phyloP scores from a whole-genome alignment of 2,329 filamentous ascomycete species.

The Corynespora cassiicola region DNA sequence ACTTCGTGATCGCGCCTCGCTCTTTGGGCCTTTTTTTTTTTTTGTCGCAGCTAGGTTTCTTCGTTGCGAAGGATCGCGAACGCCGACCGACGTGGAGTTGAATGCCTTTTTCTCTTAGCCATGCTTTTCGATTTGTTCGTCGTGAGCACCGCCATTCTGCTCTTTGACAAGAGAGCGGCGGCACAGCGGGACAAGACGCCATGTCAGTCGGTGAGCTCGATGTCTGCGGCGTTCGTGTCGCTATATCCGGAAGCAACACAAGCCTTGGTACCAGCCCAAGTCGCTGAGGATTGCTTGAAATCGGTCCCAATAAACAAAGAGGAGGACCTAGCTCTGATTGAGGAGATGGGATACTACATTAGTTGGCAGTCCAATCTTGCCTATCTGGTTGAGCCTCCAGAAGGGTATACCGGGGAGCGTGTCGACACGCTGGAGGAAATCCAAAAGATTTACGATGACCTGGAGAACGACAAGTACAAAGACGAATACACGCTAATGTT shows the following conservation, averaged over 20 bases:
- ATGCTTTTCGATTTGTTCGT: constrained; percentile 21
- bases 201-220: constrained; percentile 19
- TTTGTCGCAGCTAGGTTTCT: too few species aligned
- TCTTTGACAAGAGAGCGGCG: constrained; percentile 18
- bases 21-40: too few species aligned
- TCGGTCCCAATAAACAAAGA: constrained; percentile 31
- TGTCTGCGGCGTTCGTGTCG: constrained; percentile 21
- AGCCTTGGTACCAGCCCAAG: constrained; percentile 18
- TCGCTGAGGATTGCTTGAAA: constrained; percentile 28
- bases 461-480: constrained; percentile 29
- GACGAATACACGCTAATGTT: constrained; percentile 43
- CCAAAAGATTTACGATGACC: constrained; percentile 24
- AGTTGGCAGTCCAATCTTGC: constrained; percentile 37
- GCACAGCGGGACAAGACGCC: constrained; percentile 14
- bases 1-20: too few species aligned
- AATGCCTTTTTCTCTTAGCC: too few species aligned
- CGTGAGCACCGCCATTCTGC: constrained; percentile 20
- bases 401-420: constrained; percentile 32
- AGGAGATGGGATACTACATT: constrained; percentile 26
- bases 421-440: constrained; percentile 36
- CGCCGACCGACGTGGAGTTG: too few species aligned
- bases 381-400: constrained; percentile 36
- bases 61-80: too few species aligned
- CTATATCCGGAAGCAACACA: constrained; percentile 15
- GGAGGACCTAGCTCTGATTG: constrained; percentile 21